Conservation (phyloP, 1,284 basidiomycete species). For the Spongispora temasekensis region DNA sequence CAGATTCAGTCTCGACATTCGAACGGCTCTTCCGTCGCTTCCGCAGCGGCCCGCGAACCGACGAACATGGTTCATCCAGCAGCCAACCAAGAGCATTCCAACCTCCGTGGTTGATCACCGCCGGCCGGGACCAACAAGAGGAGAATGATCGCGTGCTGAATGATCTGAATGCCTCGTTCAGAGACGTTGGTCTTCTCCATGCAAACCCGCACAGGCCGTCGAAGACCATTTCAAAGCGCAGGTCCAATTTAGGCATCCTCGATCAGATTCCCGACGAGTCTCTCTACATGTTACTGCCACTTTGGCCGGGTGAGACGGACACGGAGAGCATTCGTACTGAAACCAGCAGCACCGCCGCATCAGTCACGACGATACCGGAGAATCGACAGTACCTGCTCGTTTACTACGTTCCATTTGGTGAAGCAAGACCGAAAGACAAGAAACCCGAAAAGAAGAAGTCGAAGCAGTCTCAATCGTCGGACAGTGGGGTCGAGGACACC, state of each 20-base stretch:
- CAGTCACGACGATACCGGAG: constrained; percentile 42
- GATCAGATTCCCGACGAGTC: constrained; percentile 63
- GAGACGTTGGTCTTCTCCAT: constrained; percentile 75
- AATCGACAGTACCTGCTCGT: constrained; percentile 71
- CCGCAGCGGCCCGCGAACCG: constrained; percentile 19
- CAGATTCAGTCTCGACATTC: constrained; percentile 24
- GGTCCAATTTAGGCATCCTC: constrained; percentile 49
- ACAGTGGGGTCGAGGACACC: constrained; percentile 40
- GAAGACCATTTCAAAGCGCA: constrained; percentile 27
- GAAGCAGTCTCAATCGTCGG: constrained; percentile 37
- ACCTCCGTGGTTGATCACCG: constrained; percentile 71
- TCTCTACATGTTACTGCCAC: constrained; percentile 78
- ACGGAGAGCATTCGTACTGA: constrained; percentile 34
- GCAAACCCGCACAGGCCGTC: constrained; percentile 43
- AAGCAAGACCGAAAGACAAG: constrained; percentile 29
- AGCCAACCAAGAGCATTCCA: constrained; percentile 46
- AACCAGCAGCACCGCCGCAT: constrained; percentile 35
- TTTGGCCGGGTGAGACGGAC: constrained; percentile 78
- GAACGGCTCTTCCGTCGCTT: constrained; percentile 28
- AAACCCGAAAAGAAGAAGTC: constrained; percentile 37
- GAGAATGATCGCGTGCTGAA: constrained; percentile 66
- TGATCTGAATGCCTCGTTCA: constrained; percentile 71
- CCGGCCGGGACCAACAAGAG: constrained; percentile 63
- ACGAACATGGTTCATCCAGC: constrained; percentile 23
- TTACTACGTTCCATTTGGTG: constrained; percentile 60